Evolutionary conservation across 805 yeast genomes (phyloP), one percentile per base, ranked within the genome.

Genomic region (Starmera dryadoides): DNA sequence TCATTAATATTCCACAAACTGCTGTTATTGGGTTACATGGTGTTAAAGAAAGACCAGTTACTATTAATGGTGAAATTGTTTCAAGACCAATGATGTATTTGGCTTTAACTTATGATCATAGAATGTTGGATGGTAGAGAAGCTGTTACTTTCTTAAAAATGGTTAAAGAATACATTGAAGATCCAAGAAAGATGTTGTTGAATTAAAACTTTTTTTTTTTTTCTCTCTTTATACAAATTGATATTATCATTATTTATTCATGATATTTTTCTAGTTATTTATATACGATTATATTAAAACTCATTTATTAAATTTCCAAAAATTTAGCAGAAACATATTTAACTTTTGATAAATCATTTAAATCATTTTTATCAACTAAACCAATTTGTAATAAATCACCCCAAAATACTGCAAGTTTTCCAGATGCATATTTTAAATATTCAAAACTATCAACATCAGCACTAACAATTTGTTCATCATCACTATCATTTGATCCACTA

Each of bases 31-130:
- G 98, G 54, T 77, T 93, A 60, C 98, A 93, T 58, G 98, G 97
- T 66, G 84, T 86, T 53, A 93, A 93, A 73, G 91, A 93, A 66
- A 88, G 98, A 75, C 93, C 98, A 34, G 96, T 93, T 44, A 91
- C 91, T 43, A 88, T 93, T 43, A 82, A 93, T 54, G 98, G 98
- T 40, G 89, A 91, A 75, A 76, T 93, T 53, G 98, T 86, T 52
- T 77, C 91, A 34, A 85, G 98, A 75, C 98, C 98, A 63, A 91
- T 93, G 98, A 93, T 93, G 98, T 93, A 93, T 77, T 70, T 93
- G 58, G 98, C 98, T 39, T 81, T 93, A 65, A 91, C 98, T 42
- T 93, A 93, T 66, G 98, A 93, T 63, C 98, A 93, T 73, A 84
- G 98, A 74, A 81, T 93, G 61, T 73, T 93, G 61, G 98, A 93